phyloP scores from a whole-genome alignment of 73 alveolate genomes.

The Urostyla sp. region DNA sequence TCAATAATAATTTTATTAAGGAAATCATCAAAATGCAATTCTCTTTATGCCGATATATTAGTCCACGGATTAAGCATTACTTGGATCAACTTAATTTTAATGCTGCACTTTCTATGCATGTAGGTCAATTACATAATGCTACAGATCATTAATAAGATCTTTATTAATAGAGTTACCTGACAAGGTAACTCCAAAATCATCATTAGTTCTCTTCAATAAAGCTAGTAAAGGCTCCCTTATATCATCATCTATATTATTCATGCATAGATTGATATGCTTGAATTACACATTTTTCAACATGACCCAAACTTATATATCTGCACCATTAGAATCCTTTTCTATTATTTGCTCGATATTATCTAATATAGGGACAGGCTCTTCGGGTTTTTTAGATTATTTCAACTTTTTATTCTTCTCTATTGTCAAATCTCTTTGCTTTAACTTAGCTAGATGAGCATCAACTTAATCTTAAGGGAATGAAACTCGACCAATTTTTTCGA shows the following conservation, averaged over 20 bases:
- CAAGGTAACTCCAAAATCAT: conserved; percentile 62
- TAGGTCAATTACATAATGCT: conserved; percentile 12
- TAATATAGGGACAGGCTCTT: conserved; percentile 86
- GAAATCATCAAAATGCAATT: conserved; percentile 39
- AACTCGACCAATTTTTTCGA: conserved; percentile 72
- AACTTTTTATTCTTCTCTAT: conserved; percentile 83
- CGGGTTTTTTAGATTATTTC: conserved; percentile 84
- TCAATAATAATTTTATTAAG: too few relatives aligned
- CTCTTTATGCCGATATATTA: conserved; percentile 37
- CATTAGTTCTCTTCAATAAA: conserved; percentile 54
- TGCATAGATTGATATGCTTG: conserved; percentile 66
- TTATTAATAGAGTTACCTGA: conserved; percentile 45
- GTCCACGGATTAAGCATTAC: background rate
- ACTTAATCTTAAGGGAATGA: conserved; percentile 86
- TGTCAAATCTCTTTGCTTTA: conserved; percentile 83
- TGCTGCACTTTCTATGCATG: conserved; percentile 13
- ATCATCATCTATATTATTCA: conserved; percentile 52
- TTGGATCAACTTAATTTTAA: background rate
- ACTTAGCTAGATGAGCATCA: conserved; percentile 77
- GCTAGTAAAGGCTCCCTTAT: conserved; percentile 32
- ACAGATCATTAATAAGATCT: conserved; percentile 4
- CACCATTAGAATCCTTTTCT: conserved; percentile 16
- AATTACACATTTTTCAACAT: conserved; percentile 49
- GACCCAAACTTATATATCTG: conserved; percentile 68
- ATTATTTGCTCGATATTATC: conserved; percentile 70